Base-by-base conservation (phyloP, 1,139 yeast species). In the Taphrina pruni region DNA sequence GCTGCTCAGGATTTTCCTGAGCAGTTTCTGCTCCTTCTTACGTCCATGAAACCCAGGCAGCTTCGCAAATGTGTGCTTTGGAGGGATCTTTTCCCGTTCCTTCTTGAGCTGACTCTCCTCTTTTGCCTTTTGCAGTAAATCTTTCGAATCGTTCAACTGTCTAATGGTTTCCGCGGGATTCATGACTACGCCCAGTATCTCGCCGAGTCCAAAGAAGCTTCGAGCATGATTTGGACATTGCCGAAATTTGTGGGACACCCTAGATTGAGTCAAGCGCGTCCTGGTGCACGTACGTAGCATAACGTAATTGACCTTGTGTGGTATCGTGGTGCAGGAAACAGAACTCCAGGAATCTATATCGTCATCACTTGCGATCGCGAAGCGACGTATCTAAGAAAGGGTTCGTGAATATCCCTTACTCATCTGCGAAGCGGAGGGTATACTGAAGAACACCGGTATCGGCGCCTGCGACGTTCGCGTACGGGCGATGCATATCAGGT, bases 1-100 rank as follows among this genome's bases (percentile, higher is more conserved):
- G 48, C 57, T 39, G 14, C 38, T 48, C 60, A 64, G 21, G 14
- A 64, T 55, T 35, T 50, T 46, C 26, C 60, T 36, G n/a, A 64
- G 17, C 14, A 64, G 8, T 11, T 35, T 41, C 46, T 64, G 67
- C 39, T 64, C 67, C n/a, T 41, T 48, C 39, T 64, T 39, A 7
- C 67, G 41, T 32, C 67, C 67, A 55, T 64, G 67, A 38, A 64
- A 64, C n/a, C 67, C 67, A 32, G 67, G 67, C 14, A 64, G 61
- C 48, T 54, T 64, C 9, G 67, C 52, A 43, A 64, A 64, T 14
- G 67, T 64, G 9, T 55, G 60, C 46, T 64, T 64, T 26, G 51
- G 60, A 9, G 60, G 61, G 17, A 64, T 64, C 61, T 45, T 32
- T 26, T 64, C 45, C 2, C 50, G 39, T 48, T 64, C 67, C 21